Evolutionary conservation across 2,329 filamentous ascomycete species (phyloP), one percentile per base, ranked within the genome.

Genomic region (Monosporascus sp.): DNA sequence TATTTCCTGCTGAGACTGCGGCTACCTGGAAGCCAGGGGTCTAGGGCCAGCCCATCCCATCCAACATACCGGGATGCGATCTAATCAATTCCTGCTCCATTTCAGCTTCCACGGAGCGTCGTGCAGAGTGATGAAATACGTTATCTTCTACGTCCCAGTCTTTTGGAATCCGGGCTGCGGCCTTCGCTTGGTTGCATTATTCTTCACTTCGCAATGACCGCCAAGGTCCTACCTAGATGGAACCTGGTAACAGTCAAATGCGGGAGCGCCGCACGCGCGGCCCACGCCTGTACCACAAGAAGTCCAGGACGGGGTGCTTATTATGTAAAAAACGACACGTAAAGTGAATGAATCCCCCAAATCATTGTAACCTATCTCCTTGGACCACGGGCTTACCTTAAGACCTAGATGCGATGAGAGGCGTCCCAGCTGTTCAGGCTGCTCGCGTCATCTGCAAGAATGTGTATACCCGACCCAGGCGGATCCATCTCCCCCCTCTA

Each of bases 261-360:
- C 60, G 58, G 44, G 60, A 62, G 22, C 51, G 56, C 43, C 62
- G 62, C 51, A 55, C 61, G 26, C 65, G 65, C 44, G 66, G 65
- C 43, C 66, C 67, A 16, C 63, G 67, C 20, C 58, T 69, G 27
- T 69, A 69, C 53, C 66, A 69, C 52, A 68, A 69, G 31, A 69
- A 68, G 49, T 67, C 63, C 37, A 59, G 66, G 26, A 63, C 59
- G 7, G 66, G 66, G 6, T 68, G 67, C 55, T 24, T 63, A 52
- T 60, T 63, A 31, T 67, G 64, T 54, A 67, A 67, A 35, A 63
- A 65, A 51, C 63, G 64, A 43, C 64, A 63, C 54, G 64, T 67
- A 22, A 67, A 67, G 63, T 46, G 31, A 46, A 46, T 31, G 14
- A 46, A 20, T 16, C n/a, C 22, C 14, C 43, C 24, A 9, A 11